phyloP scores from a whole-genome alignment of 2,329 filamentous ascomycete genomes.

The Colletotrichum agaves region DNA sequence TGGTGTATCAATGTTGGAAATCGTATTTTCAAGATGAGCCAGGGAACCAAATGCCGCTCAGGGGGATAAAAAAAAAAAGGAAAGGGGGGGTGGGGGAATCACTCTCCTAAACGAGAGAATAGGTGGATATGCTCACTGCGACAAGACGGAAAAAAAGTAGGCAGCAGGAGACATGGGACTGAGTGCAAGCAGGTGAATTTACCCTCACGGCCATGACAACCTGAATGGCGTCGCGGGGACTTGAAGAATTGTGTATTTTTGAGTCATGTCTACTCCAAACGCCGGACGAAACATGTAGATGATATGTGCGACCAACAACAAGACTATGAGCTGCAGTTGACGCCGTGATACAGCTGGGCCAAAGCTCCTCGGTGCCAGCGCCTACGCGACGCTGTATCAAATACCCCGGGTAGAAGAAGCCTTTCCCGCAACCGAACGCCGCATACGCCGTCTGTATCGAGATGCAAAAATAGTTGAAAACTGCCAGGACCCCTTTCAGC shows the following conservation, averaged over 20 bases:
- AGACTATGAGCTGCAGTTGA: background rate
- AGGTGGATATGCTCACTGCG: too few relatives aligned
- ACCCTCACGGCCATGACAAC: background rate
- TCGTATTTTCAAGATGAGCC: too few relatives aligned
- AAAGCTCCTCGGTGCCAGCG: background rate
- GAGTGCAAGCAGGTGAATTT: background rate
- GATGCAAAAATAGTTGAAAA: constrained; percentile 20
- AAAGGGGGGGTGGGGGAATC: too few relatives aligned
- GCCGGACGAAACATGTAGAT: constrained; percentile 23
- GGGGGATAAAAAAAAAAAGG: too few relatives aligned
- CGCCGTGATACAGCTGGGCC: background rate
- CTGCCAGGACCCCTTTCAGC: constrained; percentile 57
- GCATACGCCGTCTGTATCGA: constrained; percentile 29
- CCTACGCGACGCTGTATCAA: constrained; percentile 10
- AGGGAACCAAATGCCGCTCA: too few relatives aligned
- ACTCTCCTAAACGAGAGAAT: too few relatives aligned
- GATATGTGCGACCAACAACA: constrained; percentile 8
- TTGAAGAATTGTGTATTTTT: constrained; percentile 19
- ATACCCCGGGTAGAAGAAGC: background rate
- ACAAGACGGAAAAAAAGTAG: too few relatives aligned
- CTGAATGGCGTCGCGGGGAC: background rate
- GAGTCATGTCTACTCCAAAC: constrained; percentile 32
- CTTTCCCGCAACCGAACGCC: constrained; percentile 22
- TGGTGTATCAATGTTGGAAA: too few relatives aligned
- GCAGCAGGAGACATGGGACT: too few relatives aligned